Percentiles rank a stretch among this genome's conserved stretches.
Conservation (phyloP, 1,139 yeast genomes). For the Sporopachydermia cereana region DNA sequence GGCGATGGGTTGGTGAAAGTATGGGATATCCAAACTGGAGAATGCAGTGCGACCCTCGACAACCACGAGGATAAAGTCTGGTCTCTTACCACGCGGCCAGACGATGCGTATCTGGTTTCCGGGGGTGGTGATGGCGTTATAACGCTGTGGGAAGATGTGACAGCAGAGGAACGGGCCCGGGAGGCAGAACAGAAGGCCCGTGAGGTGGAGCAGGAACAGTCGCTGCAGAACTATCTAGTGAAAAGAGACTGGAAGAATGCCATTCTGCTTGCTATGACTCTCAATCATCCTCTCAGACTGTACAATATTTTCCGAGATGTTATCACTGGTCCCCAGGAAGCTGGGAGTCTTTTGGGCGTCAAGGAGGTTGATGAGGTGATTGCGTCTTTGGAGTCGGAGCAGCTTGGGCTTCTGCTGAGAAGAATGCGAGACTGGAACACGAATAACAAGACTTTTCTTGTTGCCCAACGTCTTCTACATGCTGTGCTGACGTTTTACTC, state of each 20-base stretch:
- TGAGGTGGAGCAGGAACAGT: constrained; percentile 76
- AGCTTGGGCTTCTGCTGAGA: constrained; percentile 47
- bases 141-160: constrained; percentile 79
- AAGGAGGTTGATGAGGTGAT: constrained; percentile 56
- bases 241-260: constrained; percentile 81
- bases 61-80: constrained; percentile 91
- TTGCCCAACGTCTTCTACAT: constrained; percentile 66
- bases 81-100: constrained; percentile 61
- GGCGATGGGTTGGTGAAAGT: constrained; percentile 90
- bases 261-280: constrained; percentile 68
- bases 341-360: constrained; percentile 33
- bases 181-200: constrained; percentile 34
- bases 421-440: constrained; percentile 93
- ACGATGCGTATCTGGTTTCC: constrained; percentile 60
- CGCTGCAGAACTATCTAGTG: constrained; percentile 58
- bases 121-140: constrained; percentile 96
- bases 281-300: constrained; percentile 79
- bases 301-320: constrained; percentile 57
- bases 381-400: constrained; percentile 43
- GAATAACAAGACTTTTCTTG: constrained; percentile 66
- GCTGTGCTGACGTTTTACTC: constrained; percentile 47
- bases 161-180: constrained; percentile 39
- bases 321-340: constrained; percentile 22
- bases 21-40: constrained; percentile 77
- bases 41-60: constrained; percentile 71